A percentile compares a stretch with the other conserved stretches of the same genome.
Evolutionary conservation across 129 eudicot genomes (phyloP).

Genomic region (Dittrichia graveolens): DNA sequence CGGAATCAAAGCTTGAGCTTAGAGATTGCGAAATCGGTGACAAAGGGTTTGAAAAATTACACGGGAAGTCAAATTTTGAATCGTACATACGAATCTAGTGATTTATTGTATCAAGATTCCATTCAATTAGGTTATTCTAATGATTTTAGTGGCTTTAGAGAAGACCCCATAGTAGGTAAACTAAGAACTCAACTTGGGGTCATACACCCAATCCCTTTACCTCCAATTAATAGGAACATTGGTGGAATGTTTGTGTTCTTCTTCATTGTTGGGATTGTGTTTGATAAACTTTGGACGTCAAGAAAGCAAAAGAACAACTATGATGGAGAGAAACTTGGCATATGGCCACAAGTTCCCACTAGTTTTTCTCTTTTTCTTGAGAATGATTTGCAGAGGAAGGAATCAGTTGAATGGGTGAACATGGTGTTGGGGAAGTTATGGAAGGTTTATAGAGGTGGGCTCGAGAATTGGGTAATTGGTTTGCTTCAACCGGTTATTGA

Average conservation of each 20-base stretch:
- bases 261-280: conserved; percentile 80
- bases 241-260: conserved; percentile 74
- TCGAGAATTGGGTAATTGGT: conserved; percentile 79
- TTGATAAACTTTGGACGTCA: conserved; percentile 74
- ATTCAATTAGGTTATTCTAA: conserved; percentile 28
- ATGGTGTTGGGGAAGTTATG: conserved; percentile 93
- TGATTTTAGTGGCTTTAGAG: conserved; percentile 52
- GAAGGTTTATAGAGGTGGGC: conserved; percentile 87
- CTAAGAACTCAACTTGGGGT: conserved; percentile 81
- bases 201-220: conserved; percentile 77
- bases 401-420: conserved; percentile 95
- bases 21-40: conserved; percentile 38
- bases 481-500: conserved; percentile 88
- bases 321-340: conserved; percentile 42
- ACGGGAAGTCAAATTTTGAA: conserved; percentile 36
- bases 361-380: conserved; percentile 68
- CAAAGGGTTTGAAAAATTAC: conserved; percentile 44
- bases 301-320: conserved; percentile 42
- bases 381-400: conserved; percentile 89
- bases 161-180: conserved; percentile 84
- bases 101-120: conserved; percentile 23
- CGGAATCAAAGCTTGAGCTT: conserved; percentile 31
- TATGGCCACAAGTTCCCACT: conserved; percentile 64
- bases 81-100: conserved; percentile 32
- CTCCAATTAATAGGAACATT: conserved; percentile 61